Evolutionary conservation across 345 rosid species (phyloP), one percentile per base, ranked within the genome.

Genomic region (Corchorus capsularis): DNA sequence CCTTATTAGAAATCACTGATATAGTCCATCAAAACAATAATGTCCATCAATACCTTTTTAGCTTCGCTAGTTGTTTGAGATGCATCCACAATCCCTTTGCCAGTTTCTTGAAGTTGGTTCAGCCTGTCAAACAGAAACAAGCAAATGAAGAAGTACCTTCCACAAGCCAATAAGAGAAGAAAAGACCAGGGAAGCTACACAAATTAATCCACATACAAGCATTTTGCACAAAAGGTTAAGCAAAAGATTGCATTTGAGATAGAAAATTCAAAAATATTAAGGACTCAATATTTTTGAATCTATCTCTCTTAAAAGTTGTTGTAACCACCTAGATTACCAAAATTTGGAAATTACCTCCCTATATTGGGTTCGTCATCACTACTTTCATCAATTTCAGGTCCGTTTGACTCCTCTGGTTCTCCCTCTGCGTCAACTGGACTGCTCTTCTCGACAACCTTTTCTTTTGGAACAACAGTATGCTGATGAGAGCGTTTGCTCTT

Each of bases 1-100:
- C 61, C 47, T 34, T 34, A 17, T 3, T 32, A 69, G 46, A 17
- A 35, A 69, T 46, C 17, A 52, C 46, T 34, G 35, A 52, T 27
- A 2, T 9, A 7, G 11, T 54, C 39, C 62, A 69, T 45, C 49
- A 17, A 74, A 65, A 73, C 8, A 27, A 59, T n/a, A 65, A 63
- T 8, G 12, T 56, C 54, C 75, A 73, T 59, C 14, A 69, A 37
- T 71, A 96, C 99, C 99, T 93, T 93, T 80, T 84, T 81, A 55
- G 82, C 75, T 82, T 78, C 91, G 72, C 61, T 57, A 79, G 90
- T 81, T 16, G 65, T 13, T 37, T 71, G 75, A 53, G 86, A 80
- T 69, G 78, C 61, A 78, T 87, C 92, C 41, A 52, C 85, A 66
- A 55, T 74, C 78, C 69, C 87, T 69, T 81, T 64, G 50, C 79